Conservation (phyloP, 495 filamentous ascomycete species). For the Stereocaulon alpinum region DNA sequence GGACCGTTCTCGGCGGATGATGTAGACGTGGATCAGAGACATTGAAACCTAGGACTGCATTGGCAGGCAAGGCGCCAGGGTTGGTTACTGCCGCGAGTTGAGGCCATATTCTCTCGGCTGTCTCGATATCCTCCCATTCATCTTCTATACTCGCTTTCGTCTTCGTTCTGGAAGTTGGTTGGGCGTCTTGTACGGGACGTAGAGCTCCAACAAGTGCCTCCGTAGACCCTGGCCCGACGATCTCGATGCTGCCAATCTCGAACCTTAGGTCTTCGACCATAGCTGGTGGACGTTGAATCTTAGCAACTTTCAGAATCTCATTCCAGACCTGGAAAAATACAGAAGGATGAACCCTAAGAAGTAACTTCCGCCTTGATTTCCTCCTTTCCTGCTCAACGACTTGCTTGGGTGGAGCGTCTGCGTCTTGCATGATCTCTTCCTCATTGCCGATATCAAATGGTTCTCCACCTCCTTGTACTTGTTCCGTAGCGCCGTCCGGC, state of each 20-base stretch:
- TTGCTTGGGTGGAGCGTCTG: background rate
- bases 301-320: constrained; percentile 57
- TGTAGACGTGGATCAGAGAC: constrained; percentile 70
- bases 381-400: constrained; percentile 29
- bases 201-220: constrained; percentile 69
- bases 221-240: constrained; percentile 73
- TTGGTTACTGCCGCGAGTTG: constrained; percentile 63
- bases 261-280: constrained; percentile 84
- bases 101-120: constrained; percentile 41
- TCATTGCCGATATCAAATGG: background rate
- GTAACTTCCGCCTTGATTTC: constrained; percentile 46
- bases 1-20: constrained; percentile 46
- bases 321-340: constrained; percentile 80
- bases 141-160: background rate
- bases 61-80: constrained; percentile 61
- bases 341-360: constrained; percentile 78
- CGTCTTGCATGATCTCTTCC: background rate
- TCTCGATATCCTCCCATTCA: constrained; percentile 21
- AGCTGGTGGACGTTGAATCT: constrained; percentile 59
- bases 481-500: constrained; percentile 29
- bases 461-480: background rate
- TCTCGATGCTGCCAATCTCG: constrained; percentile 87
- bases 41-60: constrained; percentile 61
- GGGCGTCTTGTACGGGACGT: constrained; percentile 37
- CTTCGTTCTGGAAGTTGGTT: background rate